Evolutionary conservation across 1,284 basidiomycete species (phyloP).

Genomic region (Apiotrichum laibachii): DNA sequence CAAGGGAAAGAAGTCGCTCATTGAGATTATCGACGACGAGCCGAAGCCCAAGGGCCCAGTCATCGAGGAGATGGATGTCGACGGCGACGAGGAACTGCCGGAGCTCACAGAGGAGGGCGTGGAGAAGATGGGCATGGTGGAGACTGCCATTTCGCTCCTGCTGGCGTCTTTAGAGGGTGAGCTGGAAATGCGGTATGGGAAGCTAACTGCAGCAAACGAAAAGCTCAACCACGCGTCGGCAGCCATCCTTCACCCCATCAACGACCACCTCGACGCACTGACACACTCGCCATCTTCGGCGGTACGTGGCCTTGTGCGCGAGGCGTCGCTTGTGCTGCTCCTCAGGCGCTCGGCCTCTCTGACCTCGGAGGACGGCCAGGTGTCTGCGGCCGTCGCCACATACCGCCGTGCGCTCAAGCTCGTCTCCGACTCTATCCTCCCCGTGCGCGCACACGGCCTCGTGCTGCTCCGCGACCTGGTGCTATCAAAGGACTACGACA

Average conservation of each 20-base stretch:
- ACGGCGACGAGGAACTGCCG: slow-evolving; percentile 20
- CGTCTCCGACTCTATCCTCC: slow-evolving; percentile 85
- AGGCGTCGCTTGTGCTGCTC: slow-evolving; percentile 53
- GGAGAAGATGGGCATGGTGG: slow-evolving; percentile 56
- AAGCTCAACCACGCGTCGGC: slow-evolving; percentile 62
- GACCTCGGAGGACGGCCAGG: slow-evolving; percentile 31
- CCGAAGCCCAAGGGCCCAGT: slow-evolving; percentile 10
- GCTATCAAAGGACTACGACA: slow-evolving; percentile 43
- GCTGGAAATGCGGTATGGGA: too few species aligned
- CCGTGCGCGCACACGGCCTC: slow-evolving; percentile 92
- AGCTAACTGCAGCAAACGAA: slow-evolving; percentile 59
- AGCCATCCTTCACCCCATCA: slow-evolving; percentile 69
- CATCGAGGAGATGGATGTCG: slow-evolving; percentile 21
- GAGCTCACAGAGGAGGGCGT: slow-evolving; percentile 40
- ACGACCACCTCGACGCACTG: slow-evolving; percentile 62
- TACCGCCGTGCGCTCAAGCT: slow-evolving; percentile 86
- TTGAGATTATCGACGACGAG: slow-evolving; percentile 3
- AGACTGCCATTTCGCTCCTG: slow-evolving; percentile 72
- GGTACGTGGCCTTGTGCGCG: slow-evolving; percentile 63
- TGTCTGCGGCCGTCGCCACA: slow-evolving; percentile 56
- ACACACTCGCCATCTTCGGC: slow-evolving; percentile 53
- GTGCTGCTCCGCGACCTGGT: slow-evolving; percentile 76
- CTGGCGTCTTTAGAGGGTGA: slow-evolving; percentile 78
- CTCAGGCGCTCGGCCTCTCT: slow-evolving; percentile 27
- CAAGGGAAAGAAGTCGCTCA: slow-evolving; percentile 7